These are phyloP conservation scores for Starmerella apis DNA, from an alignment of 805 yeast genomes.

Conservation along the genomic window DNA sequence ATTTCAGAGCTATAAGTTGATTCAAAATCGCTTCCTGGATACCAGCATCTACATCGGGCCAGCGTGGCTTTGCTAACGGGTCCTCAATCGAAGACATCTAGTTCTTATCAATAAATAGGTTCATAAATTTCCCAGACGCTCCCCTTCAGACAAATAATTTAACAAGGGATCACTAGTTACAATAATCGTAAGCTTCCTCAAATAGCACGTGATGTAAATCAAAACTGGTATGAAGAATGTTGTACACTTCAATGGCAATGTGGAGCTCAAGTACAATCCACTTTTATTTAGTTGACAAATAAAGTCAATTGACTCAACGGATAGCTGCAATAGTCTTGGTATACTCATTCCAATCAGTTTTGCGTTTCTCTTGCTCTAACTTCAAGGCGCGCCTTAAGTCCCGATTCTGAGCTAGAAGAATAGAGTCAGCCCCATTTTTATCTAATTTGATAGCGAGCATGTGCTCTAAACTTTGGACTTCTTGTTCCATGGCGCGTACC, in stretches of 20 bases:
- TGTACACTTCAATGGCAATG: too few species aligned
- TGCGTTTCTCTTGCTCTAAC: slow-evolving; percentile 22
- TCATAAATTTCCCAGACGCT: neutral
- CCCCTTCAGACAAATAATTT: too few species aligned
- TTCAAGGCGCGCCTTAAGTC: slow-evolving; percentile 21
- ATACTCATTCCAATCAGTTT: slow-evolving; percentile 21
- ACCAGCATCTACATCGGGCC: slow-evolving; percentile 20
- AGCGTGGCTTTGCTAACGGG: slow-evolving; percentile 24
- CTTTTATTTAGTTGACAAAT: too few species aligned
- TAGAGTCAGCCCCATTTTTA: slow-evolving; percentile 22
- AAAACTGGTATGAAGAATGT: neutral
- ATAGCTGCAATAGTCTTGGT: slow-evolving; percentile 4
- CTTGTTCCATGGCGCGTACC: slow-evolving; percentile 17
- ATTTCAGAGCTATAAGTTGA: slow-evolving; percentile 1
- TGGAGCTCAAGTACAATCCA: too few species aligned
- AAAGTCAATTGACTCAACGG: too few species aligned
- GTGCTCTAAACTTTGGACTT: slow-evolving; percentile 17
- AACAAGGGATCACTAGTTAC: too few species aligned
- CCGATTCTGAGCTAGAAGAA: slow-evolving; percentile 19
- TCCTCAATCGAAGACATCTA: slow-evolving; percentile 16
- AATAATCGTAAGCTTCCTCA: too few species aligned
- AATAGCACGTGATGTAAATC: neutral
- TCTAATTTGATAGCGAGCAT: slow-evolving; percentile 17
- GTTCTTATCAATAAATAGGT: slow-evolving; percentile 2
- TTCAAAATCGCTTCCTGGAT: slow-evolving; percentile 12